phyloP scores from a whole-genome alignment of 192 early-diverging fungal species.

The Coemansia sp. region DNA sequence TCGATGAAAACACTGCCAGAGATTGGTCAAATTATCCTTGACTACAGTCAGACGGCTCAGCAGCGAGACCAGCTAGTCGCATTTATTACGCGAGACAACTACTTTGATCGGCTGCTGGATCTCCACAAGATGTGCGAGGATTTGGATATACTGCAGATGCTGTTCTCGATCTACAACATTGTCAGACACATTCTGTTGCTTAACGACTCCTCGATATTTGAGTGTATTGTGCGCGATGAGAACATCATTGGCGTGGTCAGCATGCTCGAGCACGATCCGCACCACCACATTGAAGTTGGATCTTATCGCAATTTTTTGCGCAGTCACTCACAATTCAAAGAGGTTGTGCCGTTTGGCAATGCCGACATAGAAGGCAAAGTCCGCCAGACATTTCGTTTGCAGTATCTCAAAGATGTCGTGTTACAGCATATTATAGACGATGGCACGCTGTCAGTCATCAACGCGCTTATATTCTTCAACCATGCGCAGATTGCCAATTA shows the following conservation, averaged over 20 bases:
- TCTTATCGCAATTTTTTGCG: slow-evolving; percentile 73
- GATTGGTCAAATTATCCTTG: slow-evolving; percentile 67
- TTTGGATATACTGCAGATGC: slow-evolving; percentile 69
- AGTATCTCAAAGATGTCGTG: slow-evolving; percentile 85
- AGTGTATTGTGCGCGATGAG: slow-evolving; percentile 75
- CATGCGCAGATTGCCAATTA: slow-evolving; percentile 81
- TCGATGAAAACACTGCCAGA: slow-evolving; percentile 66
- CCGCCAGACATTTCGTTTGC: slow-evolving; percentile 80
- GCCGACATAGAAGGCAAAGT: slow-evolving; percentile 73
- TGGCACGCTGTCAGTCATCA: slow-evolving; percentile 67
- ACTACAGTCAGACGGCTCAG: slow-evolving; percentile 56
- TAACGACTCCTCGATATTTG: slow-evolving; percentile 75
- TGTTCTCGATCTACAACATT: slow-evolving; percentile 74
- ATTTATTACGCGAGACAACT: slow-evolving; percentile 64
- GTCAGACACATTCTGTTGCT: slow-evolving; percentile 74
- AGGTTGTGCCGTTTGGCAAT: slow-evolving; percentile 80
- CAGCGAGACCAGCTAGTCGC: slow-evolving; percentile 66
- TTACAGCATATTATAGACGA: slow-evolving; percentile 80
- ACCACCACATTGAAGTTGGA: slow-evolving; percentile 67
- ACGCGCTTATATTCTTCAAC: slow-evolving; percentile 77
- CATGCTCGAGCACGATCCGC: slow-evolving; percentile 89
- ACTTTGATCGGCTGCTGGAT: slow-evolving; percentile 68
- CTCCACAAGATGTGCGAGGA: slow-evolving; percentile 80
- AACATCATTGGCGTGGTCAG: slow-evolving; percentile 70
- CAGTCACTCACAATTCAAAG: slow-evolving; percentile 61